Evolutionary conservation across 78 protist genomes (phyloP).

Genomic region (Fonticula alba): DNA sequence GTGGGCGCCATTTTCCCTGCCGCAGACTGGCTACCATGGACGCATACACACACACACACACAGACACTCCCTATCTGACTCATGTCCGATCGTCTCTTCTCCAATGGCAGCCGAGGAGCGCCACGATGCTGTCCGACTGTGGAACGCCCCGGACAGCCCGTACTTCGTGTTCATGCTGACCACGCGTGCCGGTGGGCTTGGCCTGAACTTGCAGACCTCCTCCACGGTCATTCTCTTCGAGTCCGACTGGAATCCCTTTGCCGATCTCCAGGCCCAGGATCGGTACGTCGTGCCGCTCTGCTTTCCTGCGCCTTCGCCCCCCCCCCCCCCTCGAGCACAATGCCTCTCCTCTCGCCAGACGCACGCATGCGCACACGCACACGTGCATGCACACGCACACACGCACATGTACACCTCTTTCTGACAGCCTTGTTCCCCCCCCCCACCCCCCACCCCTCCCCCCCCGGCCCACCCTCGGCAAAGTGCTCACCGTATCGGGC

Average conservation of each 20-base stretch:
- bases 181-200: constrained; percentile 91
- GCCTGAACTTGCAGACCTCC: constrained; percentile 82
- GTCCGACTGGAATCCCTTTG: constrained; percentile 81
- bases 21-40: too few relatives aligned
- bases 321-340: neutral
- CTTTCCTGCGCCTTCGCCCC: neutral
- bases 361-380: neutral
- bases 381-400: constrained; percentile 1
- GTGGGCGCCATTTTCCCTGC: neutral
- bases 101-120: constrained; percentile 39
- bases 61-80: neutral
- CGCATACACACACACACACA: neutral
- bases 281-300: neutral
- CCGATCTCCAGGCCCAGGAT: constrained; percentile 44
- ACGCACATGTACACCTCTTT: neutral
- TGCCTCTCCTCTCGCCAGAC: neutral
- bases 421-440: neutral
- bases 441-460: neutral
- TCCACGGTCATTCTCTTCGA: constrained; percentile 84
- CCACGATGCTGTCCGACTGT: constrained; percentile 14
- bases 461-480: constrained; percentile 30
- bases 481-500: constrained; percentile 95
- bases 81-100: neutral
- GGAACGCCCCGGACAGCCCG: constrained; percentile 34
- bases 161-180: constrained; percentile 30